These are phyloP conservation scores for Leptosphaerulina australis DNA, from an alignment of 2,329 filamentous ascomycete genomes.

Conservation along the genomic window DNA sequence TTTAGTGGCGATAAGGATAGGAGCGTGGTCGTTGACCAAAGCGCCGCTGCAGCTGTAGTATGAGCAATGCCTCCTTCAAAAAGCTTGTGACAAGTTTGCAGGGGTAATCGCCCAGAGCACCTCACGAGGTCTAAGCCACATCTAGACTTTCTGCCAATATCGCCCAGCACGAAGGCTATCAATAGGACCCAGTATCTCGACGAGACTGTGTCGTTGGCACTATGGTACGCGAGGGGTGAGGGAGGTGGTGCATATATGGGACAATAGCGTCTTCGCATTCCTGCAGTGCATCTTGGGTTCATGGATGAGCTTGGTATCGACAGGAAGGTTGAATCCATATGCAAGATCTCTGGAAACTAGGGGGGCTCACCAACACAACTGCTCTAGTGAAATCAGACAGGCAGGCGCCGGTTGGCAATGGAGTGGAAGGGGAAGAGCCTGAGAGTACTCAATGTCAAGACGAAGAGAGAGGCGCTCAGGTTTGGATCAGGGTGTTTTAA, in stretches of 20 bases:
- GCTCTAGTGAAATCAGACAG: background rate
- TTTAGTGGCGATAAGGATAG: constrained; percentile 46
- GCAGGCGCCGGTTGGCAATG: background rate
- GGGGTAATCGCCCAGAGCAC: constrained; percentile 52
- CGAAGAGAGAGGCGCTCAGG: constrained; percentile 28
- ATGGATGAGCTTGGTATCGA: constrained; percentile 44
- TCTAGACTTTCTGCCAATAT: constrained; percentile 33
- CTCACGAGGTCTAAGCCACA: constrained; percentile 30
- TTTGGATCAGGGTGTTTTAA: constrained; percentile 34
- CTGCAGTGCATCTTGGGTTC: constrained; percentile 40
- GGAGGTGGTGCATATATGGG: constrained; percentile 39
- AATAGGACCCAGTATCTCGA: constrained; percentile 27
- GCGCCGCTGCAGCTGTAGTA: constrained; percentile 48
- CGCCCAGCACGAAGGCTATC: constrained; percentile 31
- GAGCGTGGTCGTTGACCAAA: constrained; percentile 49
- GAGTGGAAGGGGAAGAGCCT: constrained; percentile 8
- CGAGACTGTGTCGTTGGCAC: constrained; percentile 42
- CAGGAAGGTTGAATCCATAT: constrained; percentile 33
- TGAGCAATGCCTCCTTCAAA: constrained; percentile 57
- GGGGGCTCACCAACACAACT: constrained; percentile 20
- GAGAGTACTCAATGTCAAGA: constrained; percentile 35
- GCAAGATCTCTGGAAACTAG: constrained; percentile 29
- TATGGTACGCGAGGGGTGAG: constrained; percentile 46
- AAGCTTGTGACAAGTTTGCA: constrained; percentile 56
- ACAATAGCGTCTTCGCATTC: constrained; percentile 42